Percentiles rank a stretch among this genome's conserved stretches.
phyloP scores from a whole-genome alignment of 257 asterid species.

The Plantago elongata region DNA sequence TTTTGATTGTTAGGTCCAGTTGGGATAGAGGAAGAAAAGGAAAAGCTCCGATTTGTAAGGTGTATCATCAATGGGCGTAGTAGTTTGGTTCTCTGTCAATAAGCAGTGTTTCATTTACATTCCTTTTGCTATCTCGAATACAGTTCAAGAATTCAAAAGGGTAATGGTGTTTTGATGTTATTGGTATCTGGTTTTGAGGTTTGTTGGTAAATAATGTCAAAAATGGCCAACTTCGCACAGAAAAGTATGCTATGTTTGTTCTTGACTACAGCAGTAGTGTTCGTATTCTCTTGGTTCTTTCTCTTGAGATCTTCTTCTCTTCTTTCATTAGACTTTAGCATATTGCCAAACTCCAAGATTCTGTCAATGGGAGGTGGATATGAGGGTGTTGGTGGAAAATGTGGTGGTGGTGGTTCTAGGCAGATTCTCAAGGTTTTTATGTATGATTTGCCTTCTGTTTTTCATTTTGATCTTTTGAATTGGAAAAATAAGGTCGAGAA shows the following conservation, averaged over 20 bases:
- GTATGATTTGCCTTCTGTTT: constrained; percentile 86
- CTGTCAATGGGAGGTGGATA: constrained; percentile 23
- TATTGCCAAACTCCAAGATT: constrained; percentile 44
- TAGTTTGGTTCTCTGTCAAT: neutral
- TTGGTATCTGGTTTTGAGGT: neutral
- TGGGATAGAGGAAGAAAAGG: neutral
- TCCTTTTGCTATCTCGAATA: constrained; percentile 10
- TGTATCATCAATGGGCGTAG: neutral
- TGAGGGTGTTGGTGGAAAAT: constrained; percentile 26
- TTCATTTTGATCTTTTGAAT: constrained; percentile 65
- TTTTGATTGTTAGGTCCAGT: constrained; percentile 13
- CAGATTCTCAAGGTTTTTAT: constrained; percentile 66
- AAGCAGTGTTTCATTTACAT: neutral
- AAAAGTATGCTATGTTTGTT: constrained; percentile 66
- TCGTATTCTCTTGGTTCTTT: constrained; percentile 69
- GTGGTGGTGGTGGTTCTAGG: constrained; percentile 36
- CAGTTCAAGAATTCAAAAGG: constrained; percentile 22
- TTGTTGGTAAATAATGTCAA: constrained; percentile 32
- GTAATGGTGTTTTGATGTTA: constrained; percentile 20
- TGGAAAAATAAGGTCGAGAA: constrained; percentile 48
- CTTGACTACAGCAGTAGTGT: constrained; percentile 47
- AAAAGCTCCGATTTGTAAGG: neutral
- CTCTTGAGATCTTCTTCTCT: constrained; percentile 54
- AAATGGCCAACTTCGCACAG: constrained; percentile 40
- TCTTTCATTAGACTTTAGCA: constrained; percentile 37